Evolutionary conservation across 805 yeast genomes (phyloP).

Genomic region (Schizosaccharomyces octosporus): DNA sequence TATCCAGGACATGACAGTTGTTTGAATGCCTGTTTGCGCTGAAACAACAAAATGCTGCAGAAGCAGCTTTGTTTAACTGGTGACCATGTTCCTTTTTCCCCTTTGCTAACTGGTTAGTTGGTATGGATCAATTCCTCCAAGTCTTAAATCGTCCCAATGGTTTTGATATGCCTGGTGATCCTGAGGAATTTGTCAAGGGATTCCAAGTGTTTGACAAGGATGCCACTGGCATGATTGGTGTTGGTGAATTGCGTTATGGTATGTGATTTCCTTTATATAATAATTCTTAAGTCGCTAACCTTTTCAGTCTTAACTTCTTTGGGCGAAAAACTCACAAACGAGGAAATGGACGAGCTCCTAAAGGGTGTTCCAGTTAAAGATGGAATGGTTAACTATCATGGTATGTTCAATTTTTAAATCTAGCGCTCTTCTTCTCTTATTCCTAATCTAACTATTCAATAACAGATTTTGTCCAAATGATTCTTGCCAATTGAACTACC

Average conservation of each 20-base stretch:
- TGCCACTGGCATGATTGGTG: conserved; percentile 83
- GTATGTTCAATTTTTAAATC: conserved; percentile 5
- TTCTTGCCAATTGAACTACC: conserved; percentile 7
- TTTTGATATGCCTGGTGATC: conserved; percentile 65
- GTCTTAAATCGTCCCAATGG: conserved; percentile 71
- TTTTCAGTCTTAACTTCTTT: conserved; percentile 53
- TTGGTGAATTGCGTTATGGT: conserved; percentile 81
- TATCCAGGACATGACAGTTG: not conserved
- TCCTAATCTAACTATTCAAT: not conserved
- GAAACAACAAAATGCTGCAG: not conserved
- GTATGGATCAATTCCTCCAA: conserved; percentile 20
- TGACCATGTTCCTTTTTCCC: conserved; percentile 10
- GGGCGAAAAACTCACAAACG: conserved; percentile 77
- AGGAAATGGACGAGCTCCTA: conserved; percentile 84
- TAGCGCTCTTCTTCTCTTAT: not conserved
- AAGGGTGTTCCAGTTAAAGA: conserved; percentile 87
- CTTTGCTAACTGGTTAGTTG: not conserved
- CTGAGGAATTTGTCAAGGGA: conserved; percentile 79
- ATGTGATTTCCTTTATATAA: conserved; percentile 3
- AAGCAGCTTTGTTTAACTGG: conserved; percentile 42
- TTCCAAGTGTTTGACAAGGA: conserved; percentile 96
- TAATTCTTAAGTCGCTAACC: not conserved
- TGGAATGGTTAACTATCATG: conserved; percentile 83
- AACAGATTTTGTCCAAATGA: conserved; percentile 9
- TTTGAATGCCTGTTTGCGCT: conserved; percentile 9